These are phyloP conservation scores for Candolleomyces eurysporus DNA, from an alignment of 768 basidiomycete genomes.

Conservation along the genomic window DNA sequence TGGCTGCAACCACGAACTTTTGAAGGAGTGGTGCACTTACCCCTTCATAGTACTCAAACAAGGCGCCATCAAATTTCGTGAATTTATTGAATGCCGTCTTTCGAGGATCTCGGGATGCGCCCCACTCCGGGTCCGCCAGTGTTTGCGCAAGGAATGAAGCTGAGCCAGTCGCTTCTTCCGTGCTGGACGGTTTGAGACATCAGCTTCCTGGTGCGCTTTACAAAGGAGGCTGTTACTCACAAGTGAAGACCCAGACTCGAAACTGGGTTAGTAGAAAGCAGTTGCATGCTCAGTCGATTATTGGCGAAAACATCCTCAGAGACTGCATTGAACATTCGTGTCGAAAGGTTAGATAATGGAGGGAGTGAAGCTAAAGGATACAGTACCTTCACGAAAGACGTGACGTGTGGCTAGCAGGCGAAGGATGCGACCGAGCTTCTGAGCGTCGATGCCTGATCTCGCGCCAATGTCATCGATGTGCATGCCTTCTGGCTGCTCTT, in stretches of 20 bases:
- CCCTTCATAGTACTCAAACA: conserved; percentile 24
- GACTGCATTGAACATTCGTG: conserved; percentile 18
- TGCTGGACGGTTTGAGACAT: conserved; percentile 5
- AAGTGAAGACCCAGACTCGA: conserved; percentile 24
- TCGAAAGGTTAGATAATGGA: background rate
- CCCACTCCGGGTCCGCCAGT: conserved; percentile 33
- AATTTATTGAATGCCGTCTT: conserved; percentile 25
- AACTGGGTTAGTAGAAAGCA: conserved; percentile 21
- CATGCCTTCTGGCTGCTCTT: conserved; percentile 33
- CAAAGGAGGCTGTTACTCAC: conserved; percentile 11
- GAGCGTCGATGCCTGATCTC: conserved; percentile 28
- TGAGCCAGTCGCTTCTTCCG: conserved; percentile 20
- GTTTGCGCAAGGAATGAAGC: conserved; percentile 28
- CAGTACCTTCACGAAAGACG: conserved; percentile 31
- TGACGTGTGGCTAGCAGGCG: conserved; percentile 39
- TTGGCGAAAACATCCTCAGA: conserved; percentile 37
- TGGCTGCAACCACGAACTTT: background rate
- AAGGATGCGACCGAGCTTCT: conserved; percentile 38
- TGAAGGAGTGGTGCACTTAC: conserved; percentile 8
- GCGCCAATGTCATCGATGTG: conserved; percentile 29
- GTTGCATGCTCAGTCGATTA: conserved; percentile 36
- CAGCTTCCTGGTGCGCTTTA: too few species aligned
- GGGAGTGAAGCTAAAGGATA: background rate
- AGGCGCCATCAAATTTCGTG: conserved; percentile 15
- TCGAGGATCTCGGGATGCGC: conserved; percentile 19